Evolutionary conservation across 257 asterid genomes (phyloP).

Genomic region (Eustoma russellianum): DNA sequence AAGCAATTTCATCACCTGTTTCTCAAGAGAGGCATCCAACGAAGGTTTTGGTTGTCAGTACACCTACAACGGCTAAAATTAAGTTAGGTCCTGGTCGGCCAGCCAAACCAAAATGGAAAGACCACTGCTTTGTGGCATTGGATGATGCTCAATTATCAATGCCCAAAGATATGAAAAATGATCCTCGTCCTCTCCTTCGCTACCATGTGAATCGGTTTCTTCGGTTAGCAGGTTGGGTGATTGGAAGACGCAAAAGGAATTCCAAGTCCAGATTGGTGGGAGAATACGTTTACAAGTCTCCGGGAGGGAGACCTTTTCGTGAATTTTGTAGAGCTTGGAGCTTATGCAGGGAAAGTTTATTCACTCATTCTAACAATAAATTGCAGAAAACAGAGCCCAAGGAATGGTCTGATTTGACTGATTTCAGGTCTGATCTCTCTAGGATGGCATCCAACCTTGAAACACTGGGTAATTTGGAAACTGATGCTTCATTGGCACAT

Average conservation of each 20-base stretch:
- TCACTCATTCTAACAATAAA: slow-evolving; percentile 32
- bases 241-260: slow-evolving; percentile 91
- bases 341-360: slow-evolving; percentile 66
- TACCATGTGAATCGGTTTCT: slow-evolving; percentile 82
- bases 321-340: slow-evolving; percentile 92
- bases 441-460: slow-evolving; percentile 51
- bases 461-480: slow-evolving; percentile 38
- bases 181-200: slow-evolving; percentile 94
- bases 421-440: slow-evolving; percentile 66
- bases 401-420: slow-evolving; percentile 65
- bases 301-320: slow-evolving; percentile 92
- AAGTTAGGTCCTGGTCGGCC: slow-evolving; percentile 28
- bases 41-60: slow-evolving; percentile 46
- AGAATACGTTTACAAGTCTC: slow-evolving; percentile 82
- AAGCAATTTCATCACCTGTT: slow-evolving; percentile 59
- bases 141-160: slow-evolving; percentile 57
- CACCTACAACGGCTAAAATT: slow-evolving; percentile 26
- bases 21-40: slow-evolving; percentile 81
- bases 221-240: slow-evolving; percentile 82
- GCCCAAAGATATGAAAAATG: slow-evolving; percentile 66
- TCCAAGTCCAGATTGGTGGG: slow-evolving; percentile 72
- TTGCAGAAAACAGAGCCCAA: slow-evolving; percentile 35
- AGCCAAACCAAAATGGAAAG: slow-evolving; percentile 85
- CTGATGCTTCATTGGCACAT: slow-evolving; percentile 55
- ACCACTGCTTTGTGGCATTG: slow-evolving; percentile 69